Conservation (phyloP, 208 protist species). For the Trypanosoma cruzi region DNA sequence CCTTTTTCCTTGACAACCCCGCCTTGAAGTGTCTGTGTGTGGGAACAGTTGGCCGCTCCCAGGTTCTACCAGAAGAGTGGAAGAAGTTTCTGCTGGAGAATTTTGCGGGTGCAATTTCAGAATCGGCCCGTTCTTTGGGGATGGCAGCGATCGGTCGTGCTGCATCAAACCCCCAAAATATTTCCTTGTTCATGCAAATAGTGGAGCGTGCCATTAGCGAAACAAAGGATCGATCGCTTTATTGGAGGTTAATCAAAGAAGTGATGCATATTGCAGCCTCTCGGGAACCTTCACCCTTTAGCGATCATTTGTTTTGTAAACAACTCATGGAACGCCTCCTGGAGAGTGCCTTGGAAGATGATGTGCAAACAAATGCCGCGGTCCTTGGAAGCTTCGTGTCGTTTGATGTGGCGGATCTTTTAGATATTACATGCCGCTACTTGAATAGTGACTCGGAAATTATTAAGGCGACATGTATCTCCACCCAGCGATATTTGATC, state of each 20-base stretch:
- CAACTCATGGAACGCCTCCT: constrained; percentile 34
- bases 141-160: constrained; percentile 42
- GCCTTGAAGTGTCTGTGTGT: constrained; percentile 22
- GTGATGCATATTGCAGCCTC: constrained; percentile 28
- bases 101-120: constrained; percentile 34
- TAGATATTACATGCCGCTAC: constrained; percentile 8
- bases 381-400: constrained; percentile 21
- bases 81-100: constrained; percentile 34
- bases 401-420: constrained; percentile 20
- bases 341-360: constrained; percentile 26
- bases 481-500: constrained; percentile 18
- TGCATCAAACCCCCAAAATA: constrained; percentile 41
- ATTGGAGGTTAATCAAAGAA: constrained; percentile 49
- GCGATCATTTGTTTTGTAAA: constrained; percentile 33
- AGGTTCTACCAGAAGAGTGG: constrained; percentile 29
- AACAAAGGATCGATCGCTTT: constrained; percentile 36
- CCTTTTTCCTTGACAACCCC: constrained; percentile 3
- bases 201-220: constrained; percentile 28
- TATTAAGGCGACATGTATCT: constrained; percentile 13
- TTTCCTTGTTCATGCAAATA: constrained; percentile 29
- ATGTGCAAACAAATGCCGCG: constrained; percentile 25
- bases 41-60: constrained; percentile 37
- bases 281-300: constrained; percentile 29
- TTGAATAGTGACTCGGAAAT: constrained; percentile 15
- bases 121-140: constrained; percentile 35